A percentile compares a stretch with the other conserved stretches of the same genome.
Conservation (phyloP, 2,329 filamentous ascomycete species). For the Sarocladiaceae sp. region DNA sequence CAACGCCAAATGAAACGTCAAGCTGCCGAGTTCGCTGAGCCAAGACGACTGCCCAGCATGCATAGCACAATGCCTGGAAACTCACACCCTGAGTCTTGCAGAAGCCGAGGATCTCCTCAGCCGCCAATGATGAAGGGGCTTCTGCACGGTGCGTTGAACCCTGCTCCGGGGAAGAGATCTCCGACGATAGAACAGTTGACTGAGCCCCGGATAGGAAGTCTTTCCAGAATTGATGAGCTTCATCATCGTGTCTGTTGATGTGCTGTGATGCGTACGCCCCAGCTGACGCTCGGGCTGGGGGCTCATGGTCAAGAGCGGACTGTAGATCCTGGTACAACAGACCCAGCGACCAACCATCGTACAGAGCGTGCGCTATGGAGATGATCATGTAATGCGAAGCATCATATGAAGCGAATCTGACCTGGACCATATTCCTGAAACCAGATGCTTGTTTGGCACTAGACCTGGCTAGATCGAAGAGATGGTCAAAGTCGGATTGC, state of each 20-base stretch:
- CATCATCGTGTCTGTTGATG: conserved; percentile 14
- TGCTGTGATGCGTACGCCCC: conserved; percentile 40
- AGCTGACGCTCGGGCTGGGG: conserved; percentile 38
- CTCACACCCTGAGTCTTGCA: conserved; percentile 65
- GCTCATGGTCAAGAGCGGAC: conserved; percentile 47
- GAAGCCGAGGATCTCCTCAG: conserved; percentile 36
- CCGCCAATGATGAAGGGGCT: neutral
- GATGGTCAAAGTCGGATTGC: conserved; percentile 12
- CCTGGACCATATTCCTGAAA: conserved; percentile 30
- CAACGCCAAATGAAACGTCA: conserved; percentile 75
- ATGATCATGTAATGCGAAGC: conserved; percentile 45
- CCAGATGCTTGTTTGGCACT: conserved; percentile 24
- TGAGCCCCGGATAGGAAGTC: conserved; percentile 52
- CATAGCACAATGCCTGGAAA: conserved; percentile 68
- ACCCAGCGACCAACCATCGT: conserved; percentile 79
- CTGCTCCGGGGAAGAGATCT: neutral
- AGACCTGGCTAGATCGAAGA: neutral
- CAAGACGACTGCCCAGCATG: conserved; percentile 67
- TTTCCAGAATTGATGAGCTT: conserved; percentile 58
- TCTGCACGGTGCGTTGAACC: conserved; percentile 17
- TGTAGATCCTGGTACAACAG: conserved; percentile 67
- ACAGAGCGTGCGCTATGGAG: conserved; percentile 79
- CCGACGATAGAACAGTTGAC: conserved; percentile 26
- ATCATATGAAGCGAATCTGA: conserved; percentile 33
- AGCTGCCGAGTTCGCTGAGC: conserved; percentile 56